Percentiles rank a stretch among this genome's conserved stretches.
Conservation (phyloP, 2,329 filamentous ascomycete genomes). For the Alternaria brassicicola region DNA sequence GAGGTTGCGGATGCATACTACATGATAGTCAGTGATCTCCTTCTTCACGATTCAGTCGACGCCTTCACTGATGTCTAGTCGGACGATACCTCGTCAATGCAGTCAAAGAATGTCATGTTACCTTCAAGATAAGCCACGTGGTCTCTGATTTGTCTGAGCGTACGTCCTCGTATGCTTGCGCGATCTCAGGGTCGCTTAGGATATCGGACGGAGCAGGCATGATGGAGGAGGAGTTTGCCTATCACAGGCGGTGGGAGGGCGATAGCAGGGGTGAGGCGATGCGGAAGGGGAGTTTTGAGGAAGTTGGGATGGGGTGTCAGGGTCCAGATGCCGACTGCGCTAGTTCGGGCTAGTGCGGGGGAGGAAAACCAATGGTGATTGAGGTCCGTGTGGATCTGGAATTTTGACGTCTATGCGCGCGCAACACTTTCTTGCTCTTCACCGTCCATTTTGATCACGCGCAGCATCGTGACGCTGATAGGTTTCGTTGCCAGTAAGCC, state of each 20-base stretch:
- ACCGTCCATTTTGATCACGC: background rate
- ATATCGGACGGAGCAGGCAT: constrained; percentile 43
- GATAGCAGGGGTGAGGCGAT: background rate
- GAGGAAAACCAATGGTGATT: background rate
- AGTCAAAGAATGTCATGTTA: constrained; percentile 44
- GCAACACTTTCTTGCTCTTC: background rate
- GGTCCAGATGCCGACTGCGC: constrained; percentile 1
- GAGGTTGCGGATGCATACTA: constrained; percentile 53
- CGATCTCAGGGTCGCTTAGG: constrained; percentile 60
- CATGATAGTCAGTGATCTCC: background rate
- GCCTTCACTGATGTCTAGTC: background rate
- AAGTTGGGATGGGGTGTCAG: constrained; percentile 17
- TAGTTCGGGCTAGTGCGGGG: constrained; percentile 12
- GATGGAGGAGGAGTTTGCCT: background rate
- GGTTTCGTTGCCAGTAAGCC: background rate
- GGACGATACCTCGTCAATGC: background rate
- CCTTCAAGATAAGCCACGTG: constrained; percentile 71
- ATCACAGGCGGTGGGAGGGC: background rate
- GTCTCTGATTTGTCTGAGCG: constrained; percentile 69
- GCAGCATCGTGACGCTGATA: background rate
- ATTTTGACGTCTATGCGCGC: background rate
- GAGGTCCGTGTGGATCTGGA: background rate
- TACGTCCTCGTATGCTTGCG: constrained; percentile 69
- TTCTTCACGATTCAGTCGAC: background rate
- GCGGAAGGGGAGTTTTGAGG: constrained; percentile 8